Evolutionary conservation across 441 rosid species (phyloP).

Genomic region (Syzygium malaccense): DNA sequence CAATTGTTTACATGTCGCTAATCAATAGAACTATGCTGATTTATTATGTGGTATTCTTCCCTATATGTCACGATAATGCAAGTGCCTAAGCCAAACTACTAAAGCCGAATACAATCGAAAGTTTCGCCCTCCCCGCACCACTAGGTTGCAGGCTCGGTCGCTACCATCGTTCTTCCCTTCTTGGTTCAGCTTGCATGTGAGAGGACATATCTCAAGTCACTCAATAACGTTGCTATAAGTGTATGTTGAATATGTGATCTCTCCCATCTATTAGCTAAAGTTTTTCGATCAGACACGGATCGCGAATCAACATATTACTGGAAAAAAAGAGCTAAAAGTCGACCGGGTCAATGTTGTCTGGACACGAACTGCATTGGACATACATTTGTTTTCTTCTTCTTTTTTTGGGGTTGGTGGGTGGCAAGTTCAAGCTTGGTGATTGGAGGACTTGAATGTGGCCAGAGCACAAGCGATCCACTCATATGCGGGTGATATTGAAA

Average conservation of each 20-base stretch:
- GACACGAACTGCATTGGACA: background rate
- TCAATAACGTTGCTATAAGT: background rate
- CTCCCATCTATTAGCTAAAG: background rate
- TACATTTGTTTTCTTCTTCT: background rate
- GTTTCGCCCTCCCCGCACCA: background rate
- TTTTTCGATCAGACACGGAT: background rate
- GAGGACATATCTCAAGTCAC: background rate
- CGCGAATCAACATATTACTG: background rate
- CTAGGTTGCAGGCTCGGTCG: background rate
- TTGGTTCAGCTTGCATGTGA: background rate
- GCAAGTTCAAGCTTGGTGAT: background rate
- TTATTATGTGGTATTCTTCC: background rate
- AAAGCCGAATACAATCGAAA: background rate
- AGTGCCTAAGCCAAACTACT: background rate
- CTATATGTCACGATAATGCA: background rate
- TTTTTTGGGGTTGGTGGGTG: background rate
- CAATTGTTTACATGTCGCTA: background rate
- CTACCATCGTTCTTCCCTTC: background rate
- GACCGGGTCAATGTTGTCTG: background rate
- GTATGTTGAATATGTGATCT: background rate
- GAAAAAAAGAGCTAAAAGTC: background rate
- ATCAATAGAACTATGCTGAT: background rate
- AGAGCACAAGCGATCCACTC: background rate
- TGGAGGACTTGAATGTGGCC: background rate
- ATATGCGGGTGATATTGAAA: background rate